Percentiles rank a stretch among this genome's conserved stretches.
Conservation (phyloP, 345 rosid genomes). For the Psidium friedrichsthalianum region DNA sequence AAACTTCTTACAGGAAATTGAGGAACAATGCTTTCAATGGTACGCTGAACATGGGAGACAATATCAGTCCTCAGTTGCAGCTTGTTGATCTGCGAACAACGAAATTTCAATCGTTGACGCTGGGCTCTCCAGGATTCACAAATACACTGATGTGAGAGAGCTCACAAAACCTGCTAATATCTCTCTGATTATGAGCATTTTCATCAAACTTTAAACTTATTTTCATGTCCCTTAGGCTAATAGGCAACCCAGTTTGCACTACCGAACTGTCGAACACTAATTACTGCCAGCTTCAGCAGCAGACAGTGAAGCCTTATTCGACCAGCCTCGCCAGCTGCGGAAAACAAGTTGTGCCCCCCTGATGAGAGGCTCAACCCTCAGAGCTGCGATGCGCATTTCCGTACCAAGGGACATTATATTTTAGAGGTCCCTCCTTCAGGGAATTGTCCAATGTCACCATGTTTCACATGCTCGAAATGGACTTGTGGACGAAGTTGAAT, state of each 20-base stretch:
- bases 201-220: background rate
- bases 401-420: slow-evolving; percentile 72
- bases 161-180: background rate
- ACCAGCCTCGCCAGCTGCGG: slow-evolving; percentile 81
- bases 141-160: slow-evolving; percentile 48
- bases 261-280: slow-evolving; percentile 54
- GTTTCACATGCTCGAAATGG: slow-evolving; percentile 78
- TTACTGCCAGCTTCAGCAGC: slow-evolving; percentile 69
- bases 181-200: background rate
- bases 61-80: slow-evolving; percentile 45
- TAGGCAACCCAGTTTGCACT: slow-evolving; percentile 78
- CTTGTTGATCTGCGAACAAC: slow-evolving; percentile 75
- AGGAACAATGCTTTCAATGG: slow-evolving; percentile 61
- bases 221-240: slow-evolving; percentile 33
- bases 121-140: slow-evolving; percentile 41
- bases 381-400: slow-evolving; percentile 92
- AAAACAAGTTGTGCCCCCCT: slow-evolving; percentile 36
- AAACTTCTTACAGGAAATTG: slow-evolving; percentile 39
- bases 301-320: slow-evolving; percentile 43
- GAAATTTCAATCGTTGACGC: slow-evolving; percentile 51
- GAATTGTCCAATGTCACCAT: slow-evolving; percentile 47
- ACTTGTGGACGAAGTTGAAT: slow-evolving; percentile 59
- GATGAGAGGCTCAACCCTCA: slow-evolving; percentile 83
- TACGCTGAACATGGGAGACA: slow-evolving; percentile 52
- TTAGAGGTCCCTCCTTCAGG: slow-evolving; percentile 69